These are phyloP conservation scores for Plectosphaerella plurivora DNA, from an alignment of 2,329 filamentous ascomycete species.

Conservation along the genomic window DNA sequence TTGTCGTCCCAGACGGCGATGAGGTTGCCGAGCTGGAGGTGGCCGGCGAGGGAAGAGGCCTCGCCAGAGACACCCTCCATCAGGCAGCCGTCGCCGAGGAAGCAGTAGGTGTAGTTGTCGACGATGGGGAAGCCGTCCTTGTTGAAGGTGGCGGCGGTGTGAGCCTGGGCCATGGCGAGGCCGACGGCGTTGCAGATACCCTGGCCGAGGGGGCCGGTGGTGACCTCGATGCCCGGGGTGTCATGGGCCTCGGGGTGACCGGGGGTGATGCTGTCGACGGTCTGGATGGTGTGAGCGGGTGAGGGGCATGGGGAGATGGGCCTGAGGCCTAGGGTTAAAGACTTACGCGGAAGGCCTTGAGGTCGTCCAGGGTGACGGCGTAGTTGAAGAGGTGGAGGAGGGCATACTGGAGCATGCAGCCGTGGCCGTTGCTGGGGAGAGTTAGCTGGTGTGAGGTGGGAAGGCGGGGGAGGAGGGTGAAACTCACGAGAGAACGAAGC, in stretches of 20 bases:
- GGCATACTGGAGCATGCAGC: conserved; percentile 99
- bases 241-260: conserved; percentile 97
- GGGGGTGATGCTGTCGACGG: conserved; percentile 71
- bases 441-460: not conserved
- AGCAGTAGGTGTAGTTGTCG: conserved; percentile 95
- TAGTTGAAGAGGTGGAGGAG: conserved; percentile 97
- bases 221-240: conserved; percentile 95
- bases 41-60: conserved; percentile 86
- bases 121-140: conserved; percentile 87
- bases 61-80: conserved; percentile 97
- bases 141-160: conserved; percentile 91
- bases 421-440: conserved; percentile 80
- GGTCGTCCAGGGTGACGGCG: conserved; percentile 76
- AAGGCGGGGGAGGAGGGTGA: not conserved
- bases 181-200: conserved; percentile 97
- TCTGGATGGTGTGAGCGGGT: conserved; percentile 24
- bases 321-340: not conserved
- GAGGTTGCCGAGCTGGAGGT: conserved; percentile 96
- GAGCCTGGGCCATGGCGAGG: conserved; percentile 93
- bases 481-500: conserved; percentile 97
- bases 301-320: conserved; percentile 2
- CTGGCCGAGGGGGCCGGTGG: conserved; percentile 95
- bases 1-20: conserved; percentile 98
- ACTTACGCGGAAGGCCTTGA: conserved; percentile 94
- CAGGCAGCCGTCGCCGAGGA: conserved; percentile 97